Evolutionary conservation across 306 rosid species (phyloP), one percentile per base, ranked within the genome.

Genomic region (Myrica gale): DNA sequence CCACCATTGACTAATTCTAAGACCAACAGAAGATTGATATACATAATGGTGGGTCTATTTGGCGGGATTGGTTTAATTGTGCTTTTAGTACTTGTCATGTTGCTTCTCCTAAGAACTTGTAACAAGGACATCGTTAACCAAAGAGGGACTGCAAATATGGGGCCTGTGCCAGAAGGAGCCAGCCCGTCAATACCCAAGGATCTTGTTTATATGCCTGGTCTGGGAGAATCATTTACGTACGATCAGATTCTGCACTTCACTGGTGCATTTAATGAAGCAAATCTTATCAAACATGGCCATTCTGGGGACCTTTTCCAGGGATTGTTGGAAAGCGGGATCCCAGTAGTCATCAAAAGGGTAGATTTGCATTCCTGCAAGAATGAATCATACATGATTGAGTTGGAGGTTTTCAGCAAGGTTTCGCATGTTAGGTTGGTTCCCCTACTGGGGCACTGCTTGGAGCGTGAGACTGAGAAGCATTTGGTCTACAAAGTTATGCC

Each of bases 401-500:
- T 92, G 81, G 88, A 72, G 32, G 82, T 96, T 13, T 85, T 96
- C 51, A 85, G 85, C 85, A 92, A 87, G 80, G 86, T 84, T 85
- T 90, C 97, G 56, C 98, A 96, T 82, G 60, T 80, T 71, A 82
- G 91, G 81, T 79, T 92, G 86, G 87, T 96, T 77, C 98, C 99
- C 13, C 78, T 92, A 56, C 63, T 96, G 83, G 99, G 99, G 60
- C 89, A 88, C 78, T 89, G 98, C 89, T 73, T 89, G 81, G 93
- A 96, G 84, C 88, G 81, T 72, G 98, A 89, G 87, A 88, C 42
- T 46, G 93, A 84, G 77, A 96, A 92, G 83, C 81, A 85, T 78
- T 78, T 96, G 70, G 83, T 96, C 80, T 96, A 96, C 86, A 96
- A 96, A 79, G 80, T 82, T 81, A 87, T 96, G 98, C 91, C 88